Evolutionary conservation across 192 early-diverging fungal species (phyloP), one percentile per base, ranked within the genome.

Genomic region (Backusella mclennaniae): DNA sequence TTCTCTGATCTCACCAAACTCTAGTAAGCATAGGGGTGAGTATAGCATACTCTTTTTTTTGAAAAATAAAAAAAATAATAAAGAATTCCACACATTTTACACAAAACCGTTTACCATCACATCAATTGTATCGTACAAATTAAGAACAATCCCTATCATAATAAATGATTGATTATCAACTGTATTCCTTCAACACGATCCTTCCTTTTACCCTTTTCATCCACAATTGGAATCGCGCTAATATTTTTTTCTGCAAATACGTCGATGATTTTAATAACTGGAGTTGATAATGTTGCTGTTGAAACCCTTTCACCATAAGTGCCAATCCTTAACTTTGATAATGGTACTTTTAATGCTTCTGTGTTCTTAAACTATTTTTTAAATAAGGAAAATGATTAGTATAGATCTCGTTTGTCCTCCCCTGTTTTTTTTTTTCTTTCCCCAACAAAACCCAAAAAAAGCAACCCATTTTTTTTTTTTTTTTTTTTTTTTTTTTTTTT

Each of bases 51-150:
- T 44, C 11, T 42, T 42, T 38, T 39, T 11, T 44, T 44, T 0
- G 1, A 5, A 49, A 4, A 23, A 23, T 3, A 33, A 15, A 19
- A 15, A 0, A 33, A 33, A 33, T n/a, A 33, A 33, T 33, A 33
- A 33, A 33, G 3, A 31, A n/a, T 15, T 41, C 17, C 19, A 39
- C 17, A 44, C 19, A 52, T 49, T 33, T 35, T 66, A 42, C 23
- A 12, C 5, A 41, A 38, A 26, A 3, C 38, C 15, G 49, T 83
- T 71, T 84, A 97, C 91, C 88, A 98, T 92, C 15, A 97, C 94
- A 87, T 98, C 97, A 12, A 94, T 95, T 71, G 96, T 95, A 82
- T 96, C 97, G 86, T 95, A 98, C 38, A 97, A 95, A 77, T 98
- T 95, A 42, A 97, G 78, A 39, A 98, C 95, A 7, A 49, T 78